phyloP scores from a whole-genome alignment of 257 asterid genomes.

The Prunella vulgaris region DNA sequence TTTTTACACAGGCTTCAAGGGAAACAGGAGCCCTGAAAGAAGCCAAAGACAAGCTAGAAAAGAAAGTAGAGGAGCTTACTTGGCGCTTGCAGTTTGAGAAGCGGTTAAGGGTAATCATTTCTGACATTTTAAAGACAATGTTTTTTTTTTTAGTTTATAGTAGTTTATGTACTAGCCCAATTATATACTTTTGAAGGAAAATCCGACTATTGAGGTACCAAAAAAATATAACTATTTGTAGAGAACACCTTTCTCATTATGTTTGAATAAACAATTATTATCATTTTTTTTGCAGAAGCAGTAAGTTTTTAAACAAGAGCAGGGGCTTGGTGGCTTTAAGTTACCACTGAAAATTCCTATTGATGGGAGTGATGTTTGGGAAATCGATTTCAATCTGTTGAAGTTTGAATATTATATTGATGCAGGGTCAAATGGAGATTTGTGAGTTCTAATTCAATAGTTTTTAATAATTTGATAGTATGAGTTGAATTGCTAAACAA shows the following conservation, averaged over 20 bases:
- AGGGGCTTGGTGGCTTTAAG: slow-evolving; percentile 24
- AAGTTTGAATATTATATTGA: slow-evolving; percentile 57
- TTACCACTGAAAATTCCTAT: slow-evolving; percentile 37
- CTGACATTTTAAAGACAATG: not conserved
- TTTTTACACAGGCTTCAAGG: slow-evolving; percentile 69
- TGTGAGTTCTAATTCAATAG: slow-evolving; percentile 44
- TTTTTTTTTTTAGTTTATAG: too few species aligned
- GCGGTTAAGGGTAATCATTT: slow-evolving; percentile 64
- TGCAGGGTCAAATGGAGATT: slow-evolving; percentile 63
- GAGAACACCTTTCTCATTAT: not conserved
- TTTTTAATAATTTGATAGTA: not conserved
- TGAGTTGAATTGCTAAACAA: too few species aligned
- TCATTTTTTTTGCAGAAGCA: slow-evolving; percentile 39
- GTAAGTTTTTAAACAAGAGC: slow-evolving; percentile 31
- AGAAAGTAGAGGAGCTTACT: slow-evolving; percentile 97
- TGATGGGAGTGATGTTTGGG: slow-evolving; percentile 73
- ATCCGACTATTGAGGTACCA: slow-evolving; percentile 67
- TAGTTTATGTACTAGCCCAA: slow-evolving; percentile 7
- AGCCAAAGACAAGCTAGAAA: slow-evolving; percentile 96
- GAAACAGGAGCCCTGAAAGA: slow-evolving; percentile 96
- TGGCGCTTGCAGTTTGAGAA: slow-evolving; percentile 99
- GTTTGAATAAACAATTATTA: too few species aligned
- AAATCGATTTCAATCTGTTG: slow-evolving; percentile 60
- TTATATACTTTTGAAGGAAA: slow-evolving; percentile 59
- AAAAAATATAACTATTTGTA: not conserved